Percentiles rank a stretch among this genome's conserved stretches.
Conservation (phyloP, 1,284 basidiomycete species). For the Leccinum angustisporum region DNA sequence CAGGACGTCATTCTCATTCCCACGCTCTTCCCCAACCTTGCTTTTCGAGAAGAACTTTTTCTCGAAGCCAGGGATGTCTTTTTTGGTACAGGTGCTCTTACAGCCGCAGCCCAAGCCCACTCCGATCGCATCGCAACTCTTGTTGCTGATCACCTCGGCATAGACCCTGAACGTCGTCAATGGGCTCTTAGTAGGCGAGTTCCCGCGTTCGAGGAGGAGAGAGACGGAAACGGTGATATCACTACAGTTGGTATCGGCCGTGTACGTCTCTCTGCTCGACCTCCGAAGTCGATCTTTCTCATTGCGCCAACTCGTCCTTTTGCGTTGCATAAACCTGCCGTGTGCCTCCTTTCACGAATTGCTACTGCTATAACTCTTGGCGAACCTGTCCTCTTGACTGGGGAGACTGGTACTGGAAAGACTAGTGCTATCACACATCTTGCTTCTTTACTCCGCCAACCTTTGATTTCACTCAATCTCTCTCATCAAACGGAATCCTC, state of each 20-base stretch:
- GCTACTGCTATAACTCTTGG: constrained; percentile 69
- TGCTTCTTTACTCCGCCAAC: constrained; percentile 75
- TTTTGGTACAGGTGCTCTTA: constrained; percentile 70
- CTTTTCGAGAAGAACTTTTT: constrained; percentile 87
- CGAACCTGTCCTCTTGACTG: constrained; percentile 91
- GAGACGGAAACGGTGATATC: constrained; percentile 60
- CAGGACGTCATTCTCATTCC: constrained; percentile 23
- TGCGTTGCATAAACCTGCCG: constrained; percentile 87
- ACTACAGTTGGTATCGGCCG: constrained; percentile 59
- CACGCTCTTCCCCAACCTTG: constrained; percentile 66
- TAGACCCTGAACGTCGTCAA: constrained; percentile 59
- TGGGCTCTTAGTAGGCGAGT: constrained; percentile 59
- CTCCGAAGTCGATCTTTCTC: constrained; percentile 38
- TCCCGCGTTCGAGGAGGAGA: constrained; percentile 70
- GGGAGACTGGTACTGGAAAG: constrained; percentile 99
- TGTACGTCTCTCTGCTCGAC: constrained; percentile 50
- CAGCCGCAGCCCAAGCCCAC: constrained; percentile 52
- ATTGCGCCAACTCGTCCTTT: constrained; percentile 60
- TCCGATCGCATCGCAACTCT: constrained; percentile 48
- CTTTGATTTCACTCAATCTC: constrained; percentile 88
- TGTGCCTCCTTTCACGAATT: constrained; percentile 81
- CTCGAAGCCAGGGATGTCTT: constrained; percentile 92
- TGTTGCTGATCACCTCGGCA: constrained; percentile 64
- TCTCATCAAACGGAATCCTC: constrained; percentile 97
- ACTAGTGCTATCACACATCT: constrained; percentile 92